Evolutionary conservation across 371 early-diverging fungal genomes (phyloP).

Genomic region (Saksenaea vasiformis): DNA sequence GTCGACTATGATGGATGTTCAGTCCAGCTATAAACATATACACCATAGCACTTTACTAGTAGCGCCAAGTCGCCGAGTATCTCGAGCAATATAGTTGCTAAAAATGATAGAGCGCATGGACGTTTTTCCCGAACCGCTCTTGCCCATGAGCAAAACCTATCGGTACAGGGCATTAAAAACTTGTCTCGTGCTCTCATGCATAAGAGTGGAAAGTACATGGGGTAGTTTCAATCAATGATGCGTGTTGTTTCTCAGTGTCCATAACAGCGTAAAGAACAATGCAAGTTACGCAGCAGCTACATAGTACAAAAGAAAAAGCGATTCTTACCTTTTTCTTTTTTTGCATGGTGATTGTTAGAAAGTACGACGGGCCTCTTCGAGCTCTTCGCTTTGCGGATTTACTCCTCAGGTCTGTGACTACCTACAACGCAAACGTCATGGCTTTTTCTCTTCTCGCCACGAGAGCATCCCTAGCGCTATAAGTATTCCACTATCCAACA

Average conservation of each 20-base stretch:
- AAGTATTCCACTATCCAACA: too few species aligned
- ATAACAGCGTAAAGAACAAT: neutral
- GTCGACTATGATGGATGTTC: slow-evolving; percentile 68
- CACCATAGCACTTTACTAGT: slow-evolving; percentile 65
- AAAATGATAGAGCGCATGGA: slow-evolving; percentile 98
- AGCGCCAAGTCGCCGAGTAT: slow-evolving; percentile 93
- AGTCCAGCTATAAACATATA: neutral
- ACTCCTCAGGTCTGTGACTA: neutral
- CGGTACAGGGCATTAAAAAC: neutral
- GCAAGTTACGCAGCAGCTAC: neutral
- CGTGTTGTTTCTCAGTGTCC: neutral
- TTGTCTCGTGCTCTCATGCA: neutral
- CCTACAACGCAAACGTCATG: too few species aligned
- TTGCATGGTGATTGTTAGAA: neutral
- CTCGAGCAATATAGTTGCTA: slow-evolving; percentile 93
- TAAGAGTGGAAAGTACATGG: neutral
- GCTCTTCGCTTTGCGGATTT: neutral
- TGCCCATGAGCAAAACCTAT: slow-evolving; percentile 95
- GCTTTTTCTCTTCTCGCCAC: too few species aligned
- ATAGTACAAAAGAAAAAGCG: neutral
- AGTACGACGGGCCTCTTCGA: neutral
- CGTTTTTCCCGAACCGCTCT: slow-evolving; percentile 97
- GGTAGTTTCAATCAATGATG: neutral
- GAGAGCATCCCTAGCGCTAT: too few species aligned
- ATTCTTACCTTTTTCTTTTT: slow-evolving; percentile 1